These are phyloP conservation scores for Fomitopsis schrenkii DNA, from an alignment of 1,284 basidiomycete species.

Conservation along the genomic window DNA sequence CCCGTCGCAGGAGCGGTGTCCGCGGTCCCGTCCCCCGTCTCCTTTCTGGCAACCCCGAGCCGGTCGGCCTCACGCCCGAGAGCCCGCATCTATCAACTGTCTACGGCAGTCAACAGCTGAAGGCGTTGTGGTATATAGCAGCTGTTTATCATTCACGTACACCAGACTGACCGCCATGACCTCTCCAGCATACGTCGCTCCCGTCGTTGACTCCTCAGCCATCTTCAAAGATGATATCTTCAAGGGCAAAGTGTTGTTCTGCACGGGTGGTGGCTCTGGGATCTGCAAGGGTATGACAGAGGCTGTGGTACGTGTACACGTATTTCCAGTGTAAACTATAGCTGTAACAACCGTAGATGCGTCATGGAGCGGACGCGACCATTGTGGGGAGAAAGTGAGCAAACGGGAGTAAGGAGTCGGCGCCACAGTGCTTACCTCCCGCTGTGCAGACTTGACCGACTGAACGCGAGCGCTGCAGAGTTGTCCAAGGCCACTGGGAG, in stretches of 20 bases:
- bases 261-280: constrained; percentile 87
- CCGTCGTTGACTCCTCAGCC: constrained; percentile 47
- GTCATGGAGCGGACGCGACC: constrained; percentile 76
- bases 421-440: not conserved
- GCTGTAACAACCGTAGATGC: constrained; percentile 52
- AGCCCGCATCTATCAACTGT: not conserved
- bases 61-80: not conserved
- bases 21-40: not conserved
- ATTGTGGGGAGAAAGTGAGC: constrained; percentile 87
- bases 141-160: not conserved
- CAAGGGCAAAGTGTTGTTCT: constrained; percentile 91
- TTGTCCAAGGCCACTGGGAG: constrained; percentile 69
- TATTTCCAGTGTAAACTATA: not conserved
- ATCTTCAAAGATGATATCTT: constrained; percentile 83
- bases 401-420: not conserved
- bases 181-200: constrained; percentile 32
- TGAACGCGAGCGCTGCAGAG: constrained; percentile 68
- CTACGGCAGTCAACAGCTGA: not conserved
- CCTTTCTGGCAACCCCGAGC: not conserved
- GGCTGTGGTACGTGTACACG: constrained; percentile 52
- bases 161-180: constrained; percentile 7
- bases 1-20: not conserved
- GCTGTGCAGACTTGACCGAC: constrained; percentile 63
- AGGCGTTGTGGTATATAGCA: not conserved
- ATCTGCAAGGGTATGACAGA: constrained; percentile 91